Evolutionary conservation across 768 basidiomycete species (phyloP).

Genomic region (Boletellus emodensis): DNA sequence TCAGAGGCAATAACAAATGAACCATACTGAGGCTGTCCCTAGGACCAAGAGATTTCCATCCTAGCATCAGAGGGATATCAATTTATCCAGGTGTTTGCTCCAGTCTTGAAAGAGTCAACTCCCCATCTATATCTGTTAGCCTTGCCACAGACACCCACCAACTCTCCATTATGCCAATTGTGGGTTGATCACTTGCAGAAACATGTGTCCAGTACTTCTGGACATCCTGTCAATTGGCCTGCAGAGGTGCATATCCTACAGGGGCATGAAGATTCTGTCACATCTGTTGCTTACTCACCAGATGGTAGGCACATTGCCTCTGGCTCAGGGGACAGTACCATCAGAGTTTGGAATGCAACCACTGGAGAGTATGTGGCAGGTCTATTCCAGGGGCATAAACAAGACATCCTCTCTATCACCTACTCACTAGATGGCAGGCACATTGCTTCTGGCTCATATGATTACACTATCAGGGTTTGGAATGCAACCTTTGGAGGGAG

Average conservation of each 20-base stretch:
- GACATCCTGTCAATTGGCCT: background rate
- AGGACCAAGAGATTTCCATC: background rate
- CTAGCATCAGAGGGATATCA: slow-evolving; percentile 1
- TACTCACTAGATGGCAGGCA: too few relatives aligned
- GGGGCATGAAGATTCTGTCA: background rate
- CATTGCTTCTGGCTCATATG: too few relatives aligned
- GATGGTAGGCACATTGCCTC: too few relatives aligned
- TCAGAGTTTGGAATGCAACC: too few relatives aligned
- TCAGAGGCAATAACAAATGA: background rate
- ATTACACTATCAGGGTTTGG: too few relatives aligned
- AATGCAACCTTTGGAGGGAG: too few relatives aligned
- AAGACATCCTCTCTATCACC: too few relatives aligned
- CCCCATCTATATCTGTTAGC: slow-evolving; percentile 2
- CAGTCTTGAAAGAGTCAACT: background rate
- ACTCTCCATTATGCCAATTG: background rate
- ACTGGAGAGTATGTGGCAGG: too few relatives aligned
- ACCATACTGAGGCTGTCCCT: background rate
- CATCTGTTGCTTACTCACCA: too few relatives aligned
- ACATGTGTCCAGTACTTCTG: background rate
- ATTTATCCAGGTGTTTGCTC: background rate
- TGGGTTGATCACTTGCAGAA: background rate
- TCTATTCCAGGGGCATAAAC: too few relatives aligned
- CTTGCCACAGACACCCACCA: slow-evolving; percentile 1
- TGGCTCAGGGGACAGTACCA: too few relatives aligned
- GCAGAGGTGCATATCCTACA: background rate